A percentile compares a stretch with the other conserved stretches of the same genome.
phyloP scores from a whole-genome alignment of 2,329 filamentous ascomycete species.

The Fusarium tanahbumbuense region DNA sequence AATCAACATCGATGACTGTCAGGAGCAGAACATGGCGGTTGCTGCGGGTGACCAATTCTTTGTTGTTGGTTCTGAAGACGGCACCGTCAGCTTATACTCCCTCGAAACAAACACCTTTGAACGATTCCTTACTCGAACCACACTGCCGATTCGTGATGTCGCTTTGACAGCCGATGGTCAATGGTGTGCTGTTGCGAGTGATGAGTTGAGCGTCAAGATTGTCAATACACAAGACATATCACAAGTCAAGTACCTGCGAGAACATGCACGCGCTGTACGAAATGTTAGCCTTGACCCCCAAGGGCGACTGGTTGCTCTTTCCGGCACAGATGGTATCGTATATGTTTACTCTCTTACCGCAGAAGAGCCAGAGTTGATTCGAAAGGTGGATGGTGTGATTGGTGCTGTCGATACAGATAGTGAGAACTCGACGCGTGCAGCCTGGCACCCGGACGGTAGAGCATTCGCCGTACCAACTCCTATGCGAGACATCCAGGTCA shows the following conservation, averaged over 20 bases:
- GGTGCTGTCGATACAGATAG: conserved; percentile 77
- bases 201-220: conserved; percentile 91
- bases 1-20: conserved; percentile 88
- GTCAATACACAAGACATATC: conserved; percentile 84
- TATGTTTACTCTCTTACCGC: conserved; percentile 89
- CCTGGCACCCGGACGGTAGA: conserved; percentile 95
- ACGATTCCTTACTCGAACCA: conserved; percentile 82
- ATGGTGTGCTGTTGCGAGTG: conserved; percentile 96
- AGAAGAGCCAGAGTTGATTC: conserved; percentile 82
- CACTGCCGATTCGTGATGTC: conserved; percentile 88
- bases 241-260: conserved; percentile 80
- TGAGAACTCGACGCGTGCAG: conserved; percentile 77
- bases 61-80: conserved; percentile 91
- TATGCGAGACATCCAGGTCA: conserved; percentile 83
- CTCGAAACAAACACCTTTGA: conserved; percentile 80
- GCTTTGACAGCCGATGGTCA: conserved; percentile 82
- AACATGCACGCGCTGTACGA: conserved; percentile 89
- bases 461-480: conserved; percentile 89
- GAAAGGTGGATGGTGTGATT: conserved; percentile 88
- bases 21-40: conserved; percentile 85
- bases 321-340: conserved; percentile 87
- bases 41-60: conserved; percentile 84
- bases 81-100: conserved; percentile 95
- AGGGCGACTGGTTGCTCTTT: conserved; percentile 79
- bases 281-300: conserved; percentile 89